These are phyloP conservation scores for Rosa persica DNA, from an alignment of 306 rosid species.

Conservation along the genomic window DNA sequence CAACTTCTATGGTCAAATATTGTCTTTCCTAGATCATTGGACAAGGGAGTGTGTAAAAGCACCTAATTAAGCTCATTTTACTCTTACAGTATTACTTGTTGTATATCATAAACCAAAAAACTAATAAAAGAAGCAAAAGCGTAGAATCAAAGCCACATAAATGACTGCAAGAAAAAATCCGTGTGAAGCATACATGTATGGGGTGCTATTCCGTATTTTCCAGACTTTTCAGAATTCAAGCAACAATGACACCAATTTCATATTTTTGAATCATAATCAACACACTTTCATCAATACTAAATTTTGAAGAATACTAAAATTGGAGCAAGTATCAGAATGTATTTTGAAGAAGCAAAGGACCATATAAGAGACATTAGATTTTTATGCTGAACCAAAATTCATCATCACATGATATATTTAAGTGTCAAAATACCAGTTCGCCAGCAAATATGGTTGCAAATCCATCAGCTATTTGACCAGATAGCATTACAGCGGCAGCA, in stretches of 20 bases:
- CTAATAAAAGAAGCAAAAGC: not conserved
- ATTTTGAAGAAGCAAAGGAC: not conserved
- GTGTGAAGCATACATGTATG: not conserved
- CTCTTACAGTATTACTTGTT: not conserved
- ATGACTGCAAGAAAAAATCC: not conserved
- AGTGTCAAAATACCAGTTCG: conserved; percentile 66
- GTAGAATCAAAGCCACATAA: not conserved
- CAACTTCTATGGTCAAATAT: not conserved
- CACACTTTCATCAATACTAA: not conserved
- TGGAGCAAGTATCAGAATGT: not conserved
- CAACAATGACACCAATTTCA: not conserved
- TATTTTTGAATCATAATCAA: not conserved
- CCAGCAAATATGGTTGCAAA: conserved; percentile 78
- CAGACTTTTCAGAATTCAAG: not conserved
- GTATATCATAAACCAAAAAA: not conserved
- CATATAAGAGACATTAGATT: not conserved
- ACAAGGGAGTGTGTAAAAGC: not conserved
- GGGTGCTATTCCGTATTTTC: not conserved
- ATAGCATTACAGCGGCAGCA: conserved; percentile 92
- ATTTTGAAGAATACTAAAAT: not conserved
- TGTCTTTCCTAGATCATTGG: not conserved
- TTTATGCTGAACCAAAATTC: not conserved
- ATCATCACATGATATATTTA: not conserved
- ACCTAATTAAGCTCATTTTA: not conserved
- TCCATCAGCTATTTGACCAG: conserved; percentile 98